Conservation (phyloP, 2,329 filamentous ascomycete species). For the Penicillium sp. region DNA sequence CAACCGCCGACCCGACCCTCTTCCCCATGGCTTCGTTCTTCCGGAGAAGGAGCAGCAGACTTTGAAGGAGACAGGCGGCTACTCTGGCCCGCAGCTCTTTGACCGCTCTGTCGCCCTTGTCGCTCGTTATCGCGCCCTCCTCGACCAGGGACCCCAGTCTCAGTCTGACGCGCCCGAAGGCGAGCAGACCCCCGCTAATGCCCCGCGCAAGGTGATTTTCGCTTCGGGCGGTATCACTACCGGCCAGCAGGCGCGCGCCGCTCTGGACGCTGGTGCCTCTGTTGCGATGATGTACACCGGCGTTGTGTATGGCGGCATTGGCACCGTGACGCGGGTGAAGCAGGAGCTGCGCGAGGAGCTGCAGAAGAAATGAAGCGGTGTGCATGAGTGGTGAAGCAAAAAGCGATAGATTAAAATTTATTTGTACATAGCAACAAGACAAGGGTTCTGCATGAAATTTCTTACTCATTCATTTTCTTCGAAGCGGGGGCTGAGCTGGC, state of each 20-base stretch:
- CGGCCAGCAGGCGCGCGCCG: constrained; percentile 75
- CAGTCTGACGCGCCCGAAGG: constrained; percentile 9
- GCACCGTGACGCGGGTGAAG: constrained; percentile 57
- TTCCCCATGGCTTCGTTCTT: constrained; percentile 66
- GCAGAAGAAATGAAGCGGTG: constrained; percentile 26
- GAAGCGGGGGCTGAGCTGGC: too few species aligned
- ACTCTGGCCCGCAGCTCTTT: constrained; percentile 88
- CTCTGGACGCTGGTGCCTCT: constrained; percentile 84
- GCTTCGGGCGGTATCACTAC: constrained; percentile 91
- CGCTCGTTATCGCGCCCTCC: constrained; percentile 68
- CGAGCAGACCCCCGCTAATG: constrained; percentile 17
- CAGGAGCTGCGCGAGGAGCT: constrained; percentile 46
- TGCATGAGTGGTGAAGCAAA: constrained; percentile 2
- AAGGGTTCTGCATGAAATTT: constrained; percentile 3
- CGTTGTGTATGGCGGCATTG: constrained; percentile 61
- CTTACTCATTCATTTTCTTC: neutral
- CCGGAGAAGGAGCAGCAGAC: constrained; percentile 64
- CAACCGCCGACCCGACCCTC: constrained; percentile 69
- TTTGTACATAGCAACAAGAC: constrained; percentile 24
- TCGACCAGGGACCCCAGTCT: constrained; percentile 53
- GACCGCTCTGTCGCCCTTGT: constrained; percentile 76
- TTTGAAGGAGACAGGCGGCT: constrained; percentile 77
- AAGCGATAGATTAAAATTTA: neutral
- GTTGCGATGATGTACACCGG: constrained; percentile 91
- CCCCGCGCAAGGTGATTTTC: constrained; percentile 73